Evolutionary conservation across 768 basidiomycete species (phyloP).

Genomic region (Boletus subparvulus): DNA sequence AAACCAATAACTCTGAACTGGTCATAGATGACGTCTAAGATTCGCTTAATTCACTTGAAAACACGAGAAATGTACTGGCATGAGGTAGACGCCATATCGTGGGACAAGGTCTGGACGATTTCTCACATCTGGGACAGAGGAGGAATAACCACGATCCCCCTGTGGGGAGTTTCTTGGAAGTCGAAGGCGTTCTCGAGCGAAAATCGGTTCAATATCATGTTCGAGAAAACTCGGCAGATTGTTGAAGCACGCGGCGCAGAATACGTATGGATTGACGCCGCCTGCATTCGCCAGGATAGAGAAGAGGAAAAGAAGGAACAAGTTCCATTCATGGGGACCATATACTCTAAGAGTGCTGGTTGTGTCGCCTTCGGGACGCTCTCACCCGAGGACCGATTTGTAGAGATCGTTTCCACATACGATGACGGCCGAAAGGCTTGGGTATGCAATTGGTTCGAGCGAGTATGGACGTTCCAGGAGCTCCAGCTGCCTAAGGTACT

Average conservation of each 20-base stretch:
- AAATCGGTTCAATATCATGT: constrained; percentile 2
- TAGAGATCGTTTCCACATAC: not conserved
- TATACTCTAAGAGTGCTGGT: constrained; percentile 10
- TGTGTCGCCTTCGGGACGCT: constrained; percentile 9
- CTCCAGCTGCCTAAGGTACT: constrained; percentile 6
- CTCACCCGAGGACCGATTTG: not conserved
- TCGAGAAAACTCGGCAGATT: not conserved
- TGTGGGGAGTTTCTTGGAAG: constrained; percentile 1
- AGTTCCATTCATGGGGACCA: constrained; percentile 4
- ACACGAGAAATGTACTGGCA: not conserved
- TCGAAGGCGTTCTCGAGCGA: constrained; percentile 5
- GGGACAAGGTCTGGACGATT: constrained; percentile 10
- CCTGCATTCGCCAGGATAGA: constrained; percentile 2
- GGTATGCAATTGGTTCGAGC: constrained; percentile 15
- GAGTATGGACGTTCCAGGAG: constrained; percentile 17
- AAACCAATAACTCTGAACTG: not conserved
- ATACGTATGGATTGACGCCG: constrained; percentile 14
- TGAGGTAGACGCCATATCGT: not conserved
- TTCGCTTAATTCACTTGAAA: constrained; percentile 4
- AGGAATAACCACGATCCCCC: not conserved
- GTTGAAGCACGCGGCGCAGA: not conserved
- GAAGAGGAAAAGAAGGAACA: not conserved
- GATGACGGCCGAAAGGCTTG: constrained; percentile 7
- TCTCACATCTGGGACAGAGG: constrained; percentile 9
- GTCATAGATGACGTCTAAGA: not conserved